Percentiles rank a stretch among this genome's conserved stretches.
phyloP scores from a whole-genome alignment of 768 basidiomycete genomes.

The Krasilnikovozyma curviuscula region DNA sequence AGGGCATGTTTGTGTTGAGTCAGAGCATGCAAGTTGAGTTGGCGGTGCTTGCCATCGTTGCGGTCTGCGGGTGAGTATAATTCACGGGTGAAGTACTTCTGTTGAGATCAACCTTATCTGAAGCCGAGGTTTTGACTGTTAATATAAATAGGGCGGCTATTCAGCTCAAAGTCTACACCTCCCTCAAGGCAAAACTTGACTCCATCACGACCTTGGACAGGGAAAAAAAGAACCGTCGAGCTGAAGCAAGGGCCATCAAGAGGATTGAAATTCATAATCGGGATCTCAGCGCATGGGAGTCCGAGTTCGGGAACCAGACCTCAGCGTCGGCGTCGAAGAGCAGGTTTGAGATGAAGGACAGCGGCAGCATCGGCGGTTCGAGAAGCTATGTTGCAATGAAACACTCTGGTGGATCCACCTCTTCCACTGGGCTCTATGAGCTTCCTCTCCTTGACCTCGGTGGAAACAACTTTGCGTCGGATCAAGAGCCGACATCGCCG shows the following conservation, averaged over 20 bases:
- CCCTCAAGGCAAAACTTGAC: conserved; percentile 48
- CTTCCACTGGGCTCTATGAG: neutral
- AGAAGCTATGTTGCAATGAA: too few relatives aligned
- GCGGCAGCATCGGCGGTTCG: too few relatives aligned
- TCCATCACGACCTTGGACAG: conserved; percentile 57
- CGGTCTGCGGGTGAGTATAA: conserved; percentile 36
- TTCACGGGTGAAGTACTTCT: neutral
- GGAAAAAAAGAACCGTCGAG: conserved; percentile 49
- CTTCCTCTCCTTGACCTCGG: neutral
- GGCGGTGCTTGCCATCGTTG: conserved; percentile 48
- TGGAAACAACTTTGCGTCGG: neutral
- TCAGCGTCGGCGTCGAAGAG: neutral
- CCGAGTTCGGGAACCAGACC: conserved; percentile 42
- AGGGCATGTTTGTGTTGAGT: conserved; percentile 17
- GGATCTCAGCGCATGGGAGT: conserved; percentile 74
- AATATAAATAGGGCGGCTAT: conserved; percentile 57
- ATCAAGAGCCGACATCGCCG: neutral
- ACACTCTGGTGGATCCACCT: too few relatives aligned
- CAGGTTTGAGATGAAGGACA: neutral
- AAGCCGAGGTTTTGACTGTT: neutral
- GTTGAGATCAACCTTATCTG: neutral
- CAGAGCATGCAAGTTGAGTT: conserved; percentile 88
- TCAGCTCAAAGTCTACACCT: conserved; percentile 64
- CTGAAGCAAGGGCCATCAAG: conserved; percentile 52
- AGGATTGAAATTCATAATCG: conserved; percentile 43